A percentile compares a stretch with the other conserved stretches of the same genome.
phyloP scores from a whole-genome alignment of 805 yeast species.

The Yamadazyma olivae region DNA sequence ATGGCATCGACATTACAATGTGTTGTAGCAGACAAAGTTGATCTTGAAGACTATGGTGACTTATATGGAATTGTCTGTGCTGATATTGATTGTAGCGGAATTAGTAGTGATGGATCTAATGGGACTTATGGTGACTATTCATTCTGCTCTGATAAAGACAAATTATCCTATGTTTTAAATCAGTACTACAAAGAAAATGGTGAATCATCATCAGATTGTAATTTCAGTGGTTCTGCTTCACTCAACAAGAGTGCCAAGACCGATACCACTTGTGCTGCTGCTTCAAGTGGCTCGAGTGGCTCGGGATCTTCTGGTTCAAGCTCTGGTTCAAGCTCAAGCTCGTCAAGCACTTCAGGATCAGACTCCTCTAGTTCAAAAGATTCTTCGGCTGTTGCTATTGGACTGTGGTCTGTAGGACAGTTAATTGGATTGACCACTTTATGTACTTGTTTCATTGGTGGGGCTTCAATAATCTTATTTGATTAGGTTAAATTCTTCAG shows the following conservation, averaged over 20 bases:
- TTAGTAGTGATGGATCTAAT: constrained; percentile 55
- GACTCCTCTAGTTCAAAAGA: constrained; percentile 21
- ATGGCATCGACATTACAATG: constrained; percentile 53
- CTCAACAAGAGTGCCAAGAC: constrained; percentile 26
- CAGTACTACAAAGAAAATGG: constrained; percentile 54
- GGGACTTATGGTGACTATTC: constrained; percentile 75
- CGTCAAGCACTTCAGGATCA: constrained; percentile 20
- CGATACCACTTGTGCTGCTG: constrained; percentile 28
- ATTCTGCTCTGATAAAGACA: constrained; percentile 64
- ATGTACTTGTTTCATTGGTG: constrained; percentile 42
- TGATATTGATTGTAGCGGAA: constrained; percentile 53
- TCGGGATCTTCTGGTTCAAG: constrained; percentile 19
- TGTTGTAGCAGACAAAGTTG: constrained; percentile 57
- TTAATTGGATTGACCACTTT: constrained; percentile 31
- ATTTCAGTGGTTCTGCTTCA: constrained; percentile 68
- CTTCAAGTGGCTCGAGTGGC: constrained; percentile 10
- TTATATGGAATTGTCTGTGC: constrained; percentile 61
- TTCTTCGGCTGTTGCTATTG: constrained; percentile 17
- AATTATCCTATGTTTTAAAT: constrained; percentile 64
- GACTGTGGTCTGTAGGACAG: constrained; percentile 27
- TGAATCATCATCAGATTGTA: constrained; percentile 51
- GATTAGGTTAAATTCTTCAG: no score
- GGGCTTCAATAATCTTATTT: constrained; percentile 34
- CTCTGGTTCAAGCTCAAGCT: constrained; percentile 16
- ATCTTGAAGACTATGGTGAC: constrained; percentile 53